phyloP scores from a whole-genome alignment of 331 rosid genomes.

The Quercus lobata region DNA sequence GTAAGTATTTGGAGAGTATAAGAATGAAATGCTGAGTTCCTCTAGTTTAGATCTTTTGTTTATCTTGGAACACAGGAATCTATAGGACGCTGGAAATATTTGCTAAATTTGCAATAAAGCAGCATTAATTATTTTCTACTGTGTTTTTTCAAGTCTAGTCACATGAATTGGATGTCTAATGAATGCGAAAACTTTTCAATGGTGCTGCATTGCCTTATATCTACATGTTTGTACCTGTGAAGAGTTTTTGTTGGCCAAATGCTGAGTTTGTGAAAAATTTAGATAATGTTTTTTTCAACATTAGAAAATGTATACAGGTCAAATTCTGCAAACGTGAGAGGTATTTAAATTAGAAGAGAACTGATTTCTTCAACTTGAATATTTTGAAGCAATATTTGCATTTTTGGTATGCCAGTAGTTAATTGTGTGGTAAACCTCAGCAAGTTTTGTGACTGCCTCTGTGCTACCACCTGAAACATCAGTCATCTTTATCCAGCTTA shows the following conservation, averaged over 20 bases:
- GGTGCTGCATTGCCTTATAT: neutral
- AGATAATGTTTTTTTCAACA: neutral
- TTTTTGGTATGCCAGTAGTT: neutral
- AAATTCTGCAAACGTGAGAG: neutral
- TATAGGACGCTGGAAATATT: too few species aligned
- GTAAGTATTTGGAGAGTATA: too few species aligned
- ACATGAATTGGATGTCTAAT: neutral
- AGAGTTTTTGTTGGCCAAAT: neutral
- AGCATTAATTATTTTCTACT: too few species aligned
- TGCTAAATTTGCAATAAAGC: too few species aligned
- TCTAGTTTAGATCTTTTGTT: too few species aligned
- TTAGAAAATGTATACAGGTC: neutral
- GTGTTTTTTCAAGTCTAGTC: neutral
- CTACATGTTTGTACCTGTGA: neutral
- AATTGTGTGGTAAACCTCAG: neutral
- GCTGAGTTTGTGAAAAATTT: neutral
- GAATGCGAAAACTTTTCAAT: neutral
- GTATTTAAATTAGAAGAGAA: neutral
- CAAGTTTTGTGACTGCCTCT: neutral
- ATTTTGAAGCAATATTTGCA: too few species aligned
- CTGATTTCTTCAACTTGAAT: neutral
- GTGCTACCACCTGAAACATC: neutral
- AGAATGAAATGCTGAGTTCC: too few species aligned
- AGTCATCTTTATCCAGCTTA: neutral
- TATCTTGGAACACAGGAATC: too few species aligned